Evolutionary conservation across 2,329 filamentous ascomycete genomes (phyloP).

Genomic region (Alternaria sp.): DNA sequence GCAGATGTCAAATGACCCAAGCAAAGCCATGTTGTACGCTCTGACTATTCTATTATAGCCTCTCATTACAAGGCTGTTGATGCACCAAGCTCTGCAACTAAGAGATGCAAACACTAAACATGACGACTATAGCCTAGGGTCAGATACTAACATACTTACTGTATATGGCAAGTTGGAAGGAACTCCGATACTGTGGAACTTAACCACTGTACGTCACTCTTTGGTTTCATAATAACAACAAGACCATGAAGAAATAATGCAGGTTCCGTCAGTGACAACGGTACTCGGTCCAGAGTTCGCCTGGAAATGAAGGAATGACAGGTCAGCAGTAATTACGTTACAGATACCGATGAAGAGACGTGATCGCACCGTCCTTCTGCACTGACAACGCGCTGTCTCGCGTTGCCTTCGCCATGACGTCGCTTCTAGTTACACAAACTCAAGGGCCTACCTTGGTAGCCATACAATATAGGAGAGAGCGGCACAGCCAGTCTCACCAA

Average conservation of each 20-base stretch:
- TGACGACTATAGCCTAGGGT: neutral
- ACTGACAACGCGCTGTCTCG: neutral
- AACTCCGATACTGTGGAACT: neutral
- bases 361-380: neutral
- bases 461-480: neutral
- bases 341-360: neutral
- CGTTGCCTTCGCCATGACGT: slow-evolving; percentile 15
- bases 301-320: neutral
- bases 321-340: neutral
- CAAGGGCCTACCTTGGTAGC: neutral
- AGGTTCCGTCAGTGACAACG: neutral
- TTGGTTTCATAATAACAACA: neutral
- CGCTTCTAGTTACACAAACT: slow-evolving; percentile 6
- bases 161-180: neutral
- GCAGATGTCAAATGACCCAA: neutral
- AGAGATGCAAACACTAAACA: neutral
- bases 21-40: neutral
- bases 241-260: neutral
- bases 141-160: neutral
- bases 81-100: neutral
- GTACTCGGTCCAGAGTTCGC: neutral
- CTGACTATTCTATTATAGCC: neutral
- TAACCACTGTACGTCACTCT: too few relatives aligned
- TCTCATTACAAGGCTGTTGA: neutral
- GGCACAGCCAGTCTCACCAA: neutral